These are phyloP conservation scores for Monosporascus sp. DNA, from an alignment of 2,329 filamentous ascomycete species.

Conservation along the genomic window DNA sequence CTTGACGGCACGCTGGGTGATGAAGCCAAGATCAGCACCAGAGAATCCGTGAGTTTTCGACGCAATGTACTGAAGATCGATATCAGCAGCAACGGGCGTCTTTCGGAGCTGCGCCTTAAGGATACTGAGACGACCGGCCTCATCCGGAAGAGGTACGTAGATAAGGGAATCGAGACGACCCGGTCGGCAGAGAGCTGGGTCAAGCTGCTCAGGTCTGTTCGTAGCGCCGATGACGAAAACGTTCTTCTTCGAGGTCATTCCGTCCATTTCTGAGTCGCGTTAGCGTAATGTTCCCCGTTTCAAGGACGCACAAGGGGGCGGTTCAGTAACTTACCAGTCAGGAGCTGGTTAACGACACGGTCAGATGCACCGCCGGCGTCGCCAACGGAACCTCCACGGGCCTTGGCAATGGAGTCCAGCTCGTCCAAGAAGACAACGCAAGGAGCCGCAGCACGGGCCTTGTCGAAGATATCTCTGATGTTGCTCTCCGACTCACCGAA, in stretches of 20 bases:
- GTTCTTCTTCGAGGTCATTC: constrained; percentile 99
- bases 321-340: constrained; percentile 66
- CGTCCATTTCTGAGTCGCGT: constrained; percentile 77
- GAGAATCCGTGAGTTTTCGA: constrained; percentile 98
- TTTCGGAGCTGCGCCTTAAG: constrained; percentile 96
- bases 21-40: constrained; percentile 98
- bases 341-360: constrained; percentile 98
- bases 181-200: constrained; percentile 95
- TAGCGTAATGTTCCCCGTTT: constrained; percentile 28
- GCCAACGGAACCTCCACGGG: constrained; percentile 91
- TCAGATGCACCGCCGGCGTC: constrained; percentile 98
- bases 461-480: constrained; percentile 99
- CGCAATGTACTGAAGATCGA: constrained; percentile 88
- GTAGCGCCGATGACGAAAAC: constrained; percentile 99
- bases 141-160: constrained; percentile 94
- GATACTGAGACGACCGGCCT: constrained; percentile 82
- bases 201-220: constrained; percentile 97
- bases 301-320: not conserved
- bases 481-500: constrained; percentile 99
- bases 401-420: constrained; percentile 98
- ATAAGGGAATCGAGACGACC: constrained; percentile 98
- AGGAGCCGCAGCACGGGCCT: constrained; percentile 94
- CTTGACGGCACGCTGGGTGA: constrained; percentile 98
- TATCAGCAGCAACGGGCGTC: constrained; percentile 83
- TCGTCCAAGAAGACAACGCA: constrained; percentile 99